These are phyloP conservation scores for Oidiodendron maius DNA, from an alignment of 495 filamentous ascomycete genomes.

Conservation along the genomic window DNA sequence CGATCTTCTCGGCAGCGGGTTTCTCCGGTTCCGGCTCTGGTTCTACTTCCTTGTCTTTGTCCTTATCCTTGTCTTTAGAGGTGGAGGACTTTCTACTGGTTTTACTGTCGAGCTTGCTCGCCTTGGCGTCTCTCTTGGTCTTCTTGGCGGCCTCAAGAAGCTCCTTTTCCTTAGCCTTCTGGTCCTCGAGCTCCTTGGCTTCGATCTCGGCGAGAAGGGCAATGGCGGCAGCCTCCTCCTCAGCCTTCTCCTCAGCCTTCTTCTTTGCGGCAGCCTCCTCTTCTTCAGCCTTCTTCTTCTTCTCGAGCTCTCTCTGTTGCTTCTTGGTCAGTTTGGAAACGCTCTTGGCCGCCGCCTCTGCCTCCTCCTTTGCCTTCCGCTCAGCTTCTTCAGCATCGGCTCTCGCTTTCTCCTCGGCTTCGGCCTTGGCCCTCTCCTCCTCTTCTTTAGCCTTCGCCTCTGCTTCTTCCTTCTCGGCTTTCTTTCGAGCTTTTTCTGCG, in stretches of 20 bases:
- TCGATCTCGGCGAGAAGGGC: slow-evolving; percentile 2
- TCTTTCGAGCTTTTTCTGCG: slow-evolving; percentile 15
- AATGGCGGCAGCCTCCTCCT: slow-evolving; percentile 13
- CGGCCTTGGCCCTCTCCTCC: slow-evolving; percentile 26
- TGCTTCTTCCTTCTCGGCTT: slow-evolving; percentile 18
- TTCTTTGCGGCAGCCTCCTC: slow-evolving; percentile 18
- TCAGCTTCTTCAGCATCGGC: slow-evolving; percentile 11
- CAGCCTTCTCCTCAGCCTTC: slow-evolving; percentile 18
- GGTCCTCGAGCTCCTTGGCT: slow-evolving; percentile 8
- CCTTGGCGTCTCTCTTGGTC: slow-evolving; percentile 8
- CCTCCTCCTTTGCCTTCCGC: slow-evolving; percentile 9
- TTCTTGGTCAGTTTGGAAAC: slow-evolving; percentile 34
- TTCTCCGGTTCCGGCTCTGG: slow-evolving; percentile 12
- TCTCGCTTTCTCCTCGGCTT: slow-evolving; percentile 9
- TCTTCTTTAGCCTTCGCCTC: slow-evolving; percentile 13
- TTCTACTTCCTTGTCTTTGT: slow-evolving; percentile 12
- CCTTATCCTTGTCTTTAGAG: slow-evolving; percentile 14
- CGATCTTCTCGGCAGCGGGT: slow-evolving; percentile 7
- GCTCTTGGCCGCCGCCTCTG: slow-evolving; percentile 20
- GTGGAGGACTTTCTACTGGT: slow-evolving; percentile 6
- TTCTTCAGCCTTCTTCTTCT: slow-evolving; percentile 19
- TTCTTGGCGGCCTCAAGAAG: slow-evolving; percentile 10
- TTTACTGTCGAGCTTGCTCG: slow-evolving; percentile 7
- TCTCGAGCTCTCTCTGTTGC: slow-evolving; percentile 18
- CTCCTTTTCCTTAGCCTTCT: slow-evolving; percentile 18